phyloP scores from a whole-genome alignment of 179 eudicot genomes.

The Sideroxylon spinosum region DNA sequence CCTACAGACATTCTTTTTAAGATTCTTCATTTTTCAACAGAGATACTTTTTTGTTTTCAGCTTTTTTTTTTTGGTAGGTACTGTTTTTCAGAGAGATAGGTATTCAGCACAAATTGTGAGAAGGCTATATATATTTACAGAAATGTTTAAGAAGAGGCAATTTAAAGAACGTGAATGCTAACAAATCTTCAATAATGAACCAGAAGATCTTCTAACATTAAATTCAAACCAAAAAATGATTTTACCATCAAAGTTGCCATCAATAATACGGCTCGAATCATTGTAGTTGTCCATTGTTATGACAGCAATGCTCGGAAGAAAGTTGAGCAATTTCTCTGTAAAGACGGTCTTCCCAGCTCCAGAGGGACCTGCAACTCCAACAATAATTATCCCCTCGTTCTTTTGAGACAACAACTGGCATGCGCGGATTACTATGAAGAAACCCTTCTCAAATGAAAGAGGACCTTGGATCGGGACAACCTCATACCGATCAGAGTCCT shows the following conservation, averaged over 20 bases:
- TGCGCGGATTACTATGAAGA: conserved; percentile 81
- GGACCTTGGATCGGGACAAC: conserved; percentile 67
- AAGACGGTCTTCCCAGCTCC: conserved; percentile 96
- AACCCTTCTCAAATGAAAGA: conserved; percentile 86
- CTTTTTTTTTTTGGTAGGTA: too few relatives aligned
- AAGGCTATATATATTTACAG: neutral
- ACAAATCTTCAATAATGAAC: neutral
- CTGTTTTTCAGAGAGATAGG: neutral
- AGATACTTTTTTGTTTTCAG: too few relatives aligned
- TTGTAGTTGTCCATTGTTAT: conserved; percentile 94
- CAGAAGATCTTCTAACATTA: conserved; percentile 1
- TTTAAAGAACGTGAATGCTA: neutral
- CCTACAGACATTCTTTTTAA: neutral
- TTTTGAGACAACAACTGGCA: conserved; percentile 84
- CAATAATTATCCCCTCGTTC: conserved; percentile 83
- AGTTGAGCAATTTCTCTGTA: conserved; percentile 71
- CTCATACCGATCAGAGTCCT: conserved; percentile 75
- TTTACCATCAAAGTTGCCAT: conserved; percentile 93
- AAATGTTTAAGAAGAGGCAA: neutral
- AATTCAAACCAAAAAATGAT: neutral
- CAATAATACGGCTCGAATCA: conserved; percentile 81
- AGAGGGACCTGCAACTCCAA: conserved; percentile 95
- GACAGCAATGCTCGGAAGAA: conserved; percentile 88
- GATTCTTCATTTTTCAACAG: conserved; percentile 2
- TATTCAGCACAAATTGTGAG: neutral